Conservation (phyloP, 2,329 filamentous ascomycete species). For the Fonsecaea multimorphosa region DNA sequence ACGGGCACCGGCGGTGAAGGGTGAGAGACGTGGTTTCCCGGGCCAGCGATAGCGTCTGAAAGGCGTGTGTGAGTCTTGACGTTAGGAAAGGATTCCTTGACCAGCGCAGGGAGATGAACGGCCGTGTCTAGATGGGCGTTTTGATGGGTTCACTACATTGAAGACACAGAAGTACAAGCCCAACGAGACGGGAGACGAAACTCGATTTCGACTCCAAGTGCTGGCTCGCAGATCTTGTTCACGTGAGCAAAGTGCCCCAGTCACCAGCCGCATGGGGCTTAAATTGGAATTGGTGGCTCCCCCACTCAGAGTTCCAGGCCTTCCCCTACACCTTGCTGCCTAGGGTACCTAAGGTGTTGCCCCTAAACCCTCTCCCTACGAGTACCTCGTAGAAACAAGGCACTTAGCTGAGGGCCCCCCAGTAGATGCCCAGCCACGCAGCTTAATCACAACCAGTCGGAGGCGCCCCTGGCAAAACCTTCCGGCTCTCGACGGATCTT, state of each 20-base stretch:
- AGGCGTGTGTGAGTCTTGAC: constrained; percentile 5
- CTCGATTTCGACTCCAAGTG: constrained; percentile 15
- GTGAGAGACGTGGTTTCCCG: constrained; percentile 6
- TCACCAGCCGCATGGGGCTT: not conserved
- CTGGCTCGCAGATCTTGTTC: not conserved
- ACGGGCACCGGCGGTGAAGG: constrained; percentile 23
- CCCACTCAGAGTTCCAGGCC: not conserved
- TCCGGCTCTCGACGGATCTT: constrained; percentile 10
- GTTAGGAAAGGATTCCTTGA: not conserved
- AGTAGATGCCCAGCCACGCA: too few relatives aligned
- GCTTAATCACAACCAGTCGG: constrained; percentile 2
- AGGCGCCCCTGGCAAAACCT: constrained; percentile 3
- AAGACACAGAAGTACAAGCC: constrained; percentile 6
- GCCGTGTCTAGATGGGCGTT: constrained; percentile 13
- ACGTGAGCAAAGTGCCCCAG: constrained; percentile 6
- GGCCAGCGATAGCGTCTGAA: constrained; percentile 7
- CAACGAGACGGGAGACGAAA: constrained; percentile 10
- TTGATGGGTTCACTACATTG: constrained; percentile 27
- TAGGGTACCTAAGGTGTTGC: not conserved
- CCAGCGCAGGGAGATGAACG: constrained; percentile 17
- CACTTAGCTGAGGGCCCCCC: not conserved
- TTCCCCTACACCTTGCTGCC: not conserved
- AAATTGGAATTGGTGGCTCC: constrained; percentile 4
- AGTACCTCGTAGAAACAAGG: constrained; percentile 1
- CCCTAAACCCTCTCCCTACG: not conserved